Base-by-base conservation (phyloP, 164 flowering plant species). In the Dillenia turbinata region DNA sequence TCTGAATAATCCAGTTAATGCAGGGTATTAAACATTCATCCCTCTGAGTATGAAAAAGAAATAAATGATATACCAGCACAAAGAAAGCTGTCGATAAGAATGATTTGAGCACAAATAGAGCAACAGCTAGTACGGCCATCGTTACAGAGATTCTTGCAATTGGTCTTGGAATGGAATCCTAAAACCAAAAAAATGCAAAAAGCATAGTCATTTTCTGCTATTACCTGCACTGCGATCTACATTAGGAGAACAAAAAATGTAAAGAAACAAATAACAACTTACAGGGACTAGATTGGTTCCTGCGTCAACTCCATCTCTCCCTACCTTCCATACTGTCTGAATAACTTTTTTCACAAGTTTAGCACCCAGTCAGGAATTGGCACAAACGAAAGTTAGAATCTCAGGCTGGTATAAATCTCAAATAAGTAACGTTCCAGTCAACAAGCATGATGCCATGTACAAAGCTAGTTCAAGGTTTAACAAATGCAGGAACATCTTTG, bases 231-330 rank as follows among this genome's bases (percentile, higher is more conserved):
- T 3, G 49, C 14, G 2, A 47, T 26, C 49, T 40, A 14, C 0
- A 50, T 0, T 13, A 52, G 7, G 10, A 50, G 43, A 16, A 46
- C 22, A 45, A 50, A 40, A n/a, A 16, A 56, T 4, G 46, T 11
- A 12, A n/a, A 13, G 58, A 15, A 24, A 44, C 12, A 44, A 57
- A 48, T 22, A 50, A 46, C 24, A 68, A 73, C 92, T 71, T 78
- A 93, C 98, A 44, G 98, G 98, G 59, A 93, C 94, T 45, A 90
- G 75, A 68, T 76, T 78, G 52, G 94, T 83, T 73, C 92, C 98
- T 16, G 96, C 94, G 56, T 93, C 97, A 14, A 93, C 71, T 48
- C 90, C 98, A 81, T 90, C 97, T 73, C 71, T 93, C 63, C 89
- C 97, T 63, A 90, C 81, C 57, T 72, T 83, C 85, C 80, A 81